Base-by-base conservation (phyloP, 1,284 basidiomycete species). In the Meripilus lineatus region DNA sequence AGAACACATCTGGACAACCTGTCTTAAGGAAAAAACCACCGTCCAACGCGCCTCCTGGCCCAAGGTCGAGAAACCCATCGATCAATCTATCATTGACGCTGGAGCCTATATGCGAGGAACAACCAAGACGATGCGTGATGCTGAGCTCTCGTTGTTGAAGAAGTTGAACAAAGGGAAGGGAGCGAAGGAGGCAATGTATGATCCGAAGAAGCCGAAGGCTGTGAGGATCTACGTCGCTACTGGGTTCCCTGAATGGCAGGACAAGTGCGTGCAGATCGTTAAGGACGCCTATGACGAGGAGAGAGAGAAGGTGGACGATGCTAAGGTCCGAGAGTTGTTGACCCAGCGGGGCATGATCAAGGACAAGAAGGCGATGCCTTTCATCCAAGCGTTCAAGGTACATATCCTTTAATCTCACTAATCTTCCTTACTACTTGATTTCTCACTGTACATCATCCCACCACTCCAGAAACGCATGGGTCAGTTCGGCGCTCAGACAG, bases 321-420 rank as follows among this genome's bases (percentile, higher is more conserved):
- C 70, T 40, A 85, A 84, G 64, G 78, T 96, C 49, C 78, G 85
- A 57, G 72, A 82, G 58, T 61, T 80, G 48, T 66, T 98, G 52
- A 77, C 74, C 10, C 73, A 79, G 59, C 77, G 73, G n/a, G 93
- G 90, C 11, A 63, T 97, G 64, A 83, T 93, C 67, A 97, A 97
- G 78, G 93, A 98, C 68, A 98, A 98, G 73, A 83, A 85, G 50
- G 79, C 79, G 34, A 98, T 98, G 94, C 94, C 94, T 25, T 98
- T 97, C 70, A 81, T 93, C 45, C 89, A 95, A 54, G 69, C 75
- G 22, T 87, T 96, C 81, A 96, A 97, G 81, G 90, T 91, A 47
- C 38, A 70, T 54, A 13, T 20, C 41, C 42, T 5, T 5, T n/a
- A 14, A 32, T 38, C 10, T 32, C 17, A 38, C 22, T 22, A 41